Conservation (phyloP, 2,329 filamentous ascomycete genomes). For the Trichoderma breve region DNA sequence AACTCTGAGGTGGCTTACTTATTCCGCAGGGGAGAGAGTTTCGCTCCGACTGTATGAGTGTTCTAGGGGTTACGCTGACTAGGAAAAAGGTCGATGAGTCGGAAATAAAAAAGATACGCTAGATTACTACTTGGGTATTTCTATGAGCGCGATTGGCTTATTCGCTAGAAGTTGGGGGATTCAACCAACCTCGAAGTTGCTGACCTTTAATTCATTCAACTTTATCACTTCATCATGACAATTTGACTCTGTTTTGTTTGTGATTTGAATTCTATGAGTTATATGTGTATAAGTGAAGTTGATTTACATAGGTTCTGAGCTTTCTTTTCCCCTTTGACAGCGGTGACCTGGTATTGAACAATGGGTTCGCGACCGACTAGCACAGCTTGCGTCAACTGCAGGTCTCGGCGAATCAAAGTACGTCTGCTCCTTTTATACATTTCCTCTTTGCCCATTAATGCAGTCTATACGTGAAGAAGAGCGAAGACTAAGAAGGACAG, state of each 20-base stretch:
- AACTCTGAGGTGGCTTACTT: neutral
- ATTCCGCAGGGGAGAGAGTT: neutral
- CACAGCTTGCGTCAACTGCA: neutral
- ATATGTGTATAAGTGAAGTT: neutral
- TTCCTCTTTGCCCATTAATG: neutral
- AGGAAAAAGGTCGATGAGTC: too few relatives aligned
- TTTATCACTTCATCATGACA: neutral
- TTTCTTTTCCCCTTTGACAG: neutral
- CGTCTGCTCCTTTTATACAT: neutral
- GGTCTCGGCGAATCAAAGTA: neutral
- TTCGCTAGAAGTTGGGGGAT: neutral
- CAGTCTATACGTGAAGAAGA: neutral
- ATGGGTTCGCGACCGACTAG: neutral
- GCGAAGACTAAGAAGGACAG: neutral
- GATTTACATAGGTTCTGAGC: neutral
- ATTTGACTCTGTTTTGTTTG: neutral
- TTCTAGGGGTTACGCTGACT: too few relatives aligned
- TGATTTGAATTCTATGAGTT: neutral
- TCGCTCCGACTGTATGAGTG: neutral
- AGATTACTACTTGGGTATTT: too few relatives aligned
- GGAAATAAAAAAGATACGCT: too few relatives aligned
- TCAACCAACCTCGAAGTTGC: neutral
- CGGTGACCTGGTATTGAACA: neutral
- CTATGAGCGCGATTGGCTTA: neutral
- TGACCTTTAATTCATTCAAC: neutral